These are phyloP conservation scores for Halenospora varia DNA, from an alignment of 495 filamentous ascomycete genomes.

Conservation along the genomic window DNA sequence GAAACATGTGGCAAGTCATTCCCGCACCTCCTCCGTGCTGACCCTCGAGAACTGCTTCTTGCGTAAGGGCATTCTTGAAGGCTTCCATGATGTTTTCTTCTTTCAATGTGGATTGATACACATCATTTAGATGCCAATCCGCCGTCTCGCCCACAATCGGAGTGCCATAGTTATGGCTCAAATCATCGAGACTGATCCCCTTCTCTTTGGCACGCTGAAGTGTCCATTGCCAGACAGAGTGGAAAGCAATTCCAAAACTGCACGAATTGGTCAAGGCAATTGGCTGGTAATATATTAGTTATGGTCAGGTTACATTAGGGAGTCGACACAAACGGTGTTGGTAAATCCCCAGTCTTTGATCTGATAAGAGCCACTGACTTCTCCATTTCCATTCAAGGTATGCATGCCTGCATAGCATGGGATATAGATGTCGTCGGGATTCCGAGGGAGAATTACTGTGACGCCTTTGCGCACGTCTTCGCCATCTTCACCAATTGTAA, in stretches of 20 bases:
- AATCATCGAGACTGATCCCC: constrained; percentile 1
- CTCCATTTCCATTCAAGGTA: constrained; percentile 26
- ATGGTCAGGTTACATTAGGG: not conserved
- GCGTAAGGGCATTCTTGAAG: constrained; percentile 14
- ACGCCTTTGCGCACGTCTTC: constrained; percentile 22
- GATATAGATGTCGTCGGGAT: constrained; percentile 19
- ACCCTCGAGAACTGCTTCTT: constrained; percentile 23
- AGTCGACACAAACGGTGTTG: constrained; percentile 16
- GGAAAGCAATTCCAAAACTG: constrained; percentile 23
- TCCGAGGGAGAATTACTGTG: constrained; percentile 26
- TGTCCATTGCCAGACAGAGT: constrained; percentile 22
- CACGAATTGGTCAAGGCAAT: constrained; percentile 25
- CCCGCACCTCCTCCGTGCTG: constrained; percentile 25
- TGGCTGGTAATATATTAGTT: constrained; percentile 12
- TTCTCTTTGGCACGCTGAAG: constrained; percentile 11
- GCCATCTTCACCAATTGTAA: constrained; percentile 20
- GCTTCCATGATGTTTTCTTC: constrained; percentile 17
- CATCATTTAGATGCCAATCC: constrained; percentile 26
- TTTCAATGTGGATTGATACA: constrained; percentile 16
- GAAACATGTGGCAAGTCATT: constrained; percentile 28
- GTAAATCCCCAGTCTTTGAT: constrained; percentile 27
- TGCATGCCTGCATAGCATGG: constrained; percentile 26
- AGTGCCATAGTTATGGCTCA: constrained; percentile 22
- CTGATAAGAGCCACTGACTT: constrained; percentile 22
- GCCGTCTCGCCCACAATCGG: constrained; percentile 26